Percentiles rank a stretch among this genome's conserved stretches.
phyloP scores from a whole-genome alignment of 768 basidiomycete genomes.

The Austroboletus eburneus region DNA sequence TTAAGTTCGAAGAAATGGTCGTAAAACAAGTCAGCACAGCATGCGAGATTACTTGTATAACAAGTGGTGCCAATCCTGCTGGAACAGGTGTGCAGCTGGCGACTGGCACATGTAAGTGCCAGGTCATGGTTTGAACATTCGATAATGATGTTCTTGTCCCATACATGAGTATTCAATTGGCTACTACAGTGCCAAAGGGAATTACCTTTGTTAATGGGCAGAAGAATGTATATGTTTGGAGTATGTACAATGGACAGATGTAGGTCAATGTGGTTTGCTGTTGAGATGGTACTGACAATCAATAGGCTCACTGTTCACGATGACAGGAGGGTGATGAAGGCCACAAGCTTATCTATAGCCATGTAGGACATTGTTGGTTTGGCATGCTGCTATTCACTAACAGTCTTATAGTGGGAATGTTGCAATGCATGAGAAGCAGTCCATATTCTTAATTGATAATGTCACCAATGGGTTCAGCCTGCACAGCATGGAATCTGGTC shows the following conservation, averaged over 20 bases:
- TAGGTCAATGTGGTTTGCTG: not conserved
- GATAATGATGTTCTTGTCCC: not conserved
- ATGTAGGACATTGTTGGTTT: not conserved
- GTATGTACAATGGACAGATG: not conserved
- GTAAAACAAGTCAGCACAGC: not conserved
- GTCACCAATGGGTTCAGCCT: not conserved
- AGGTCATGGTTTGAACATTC: too few relatives aligned
- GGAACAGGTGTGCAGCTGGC: too few relatives aligned
- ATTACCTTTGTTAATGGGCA: not conserved
- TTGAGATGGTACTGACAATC: not conserved
- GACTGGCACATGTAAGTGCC: too few relatives aligned
- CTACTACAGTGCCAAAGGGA: not conserved
- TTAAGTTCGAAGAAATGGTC: not conserved
- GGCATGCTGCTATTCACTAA: not conserved
- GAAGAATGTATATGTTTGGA: not conserved
- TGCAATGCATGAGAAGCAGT: not conserved
- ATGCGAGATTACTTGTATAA: not conserved
- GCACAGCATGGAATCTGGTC: not conserved
- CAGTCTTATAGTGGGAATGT: not conserved
- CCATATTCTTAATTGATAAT: not conserved
- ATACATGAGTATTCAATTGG: not conserved
- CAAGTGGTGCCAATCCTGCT: not conserved
- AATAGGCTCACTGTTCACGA: not conserved
- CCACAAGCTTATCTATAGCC: not conserved
- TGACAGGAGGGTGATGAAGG: not conserved